Conservation (phyloP, 805 yeast genomes). For the Tanozyma kutaoensis region DNA sequence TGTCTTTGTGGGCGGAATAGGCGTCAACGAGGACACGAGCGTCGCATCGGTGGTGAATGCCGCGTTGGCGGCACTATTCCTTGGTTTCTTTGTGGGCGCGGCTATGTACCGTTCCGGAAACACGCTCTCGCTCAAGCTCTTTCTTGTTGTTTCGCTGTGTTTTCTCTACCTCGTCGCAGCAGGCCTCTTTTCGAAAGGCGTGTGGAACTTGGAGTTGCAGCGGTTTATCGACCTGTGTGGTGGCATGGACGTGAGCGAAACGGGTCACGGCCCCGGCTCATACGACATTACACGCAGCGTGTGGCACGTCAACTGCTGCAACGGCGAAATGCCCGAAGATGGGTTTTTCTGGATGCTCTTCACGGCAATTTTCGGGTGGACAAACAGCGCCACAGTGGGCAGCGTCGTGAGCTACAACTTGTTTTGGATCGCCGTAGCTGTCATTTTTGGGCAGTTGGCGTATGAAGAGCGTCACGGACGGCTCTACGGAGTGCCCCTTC, state of each 20-base stretch:
- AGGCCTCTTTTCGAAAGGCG: constrained; percentile 29
- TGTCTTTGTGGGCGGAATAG: constrained; percentile 85
- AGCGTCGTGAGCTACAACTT: constrained; percentile 60
- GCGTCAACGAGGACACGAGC: constrained; percentile 56
- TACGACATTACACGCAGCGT: constrained; percentile 25
- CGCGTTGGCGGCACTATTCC: constrained; percentile 11
- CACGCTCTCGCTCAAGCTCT: constrained; percentile 27
- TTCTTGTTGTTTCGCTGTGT: constrained; percentile 23
- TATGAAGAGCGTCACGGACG: constrained; percentile 46
- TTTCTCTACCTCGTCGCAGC: constrained; percentile 31
- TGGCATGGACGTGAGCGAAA: constrained; percentile 28
- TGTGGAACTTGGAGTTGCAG: constrained; percentile 30
- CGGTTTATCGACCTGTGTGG: constrained; percentile 23
- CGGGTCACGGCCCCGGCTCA: constrained; percentile 33
- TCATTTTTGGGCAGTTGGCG: constrained; percentile 25
- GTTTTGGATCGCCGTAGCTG: constrained; percentile 52
- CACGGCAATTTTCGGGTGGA: constrained; percentile 89
- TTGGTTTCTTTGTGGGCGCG: constrained; percentile 21
- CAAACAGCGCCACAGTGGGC: constrained; percentile 85
- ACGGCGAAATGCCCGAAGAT: constrained; percentile 27
- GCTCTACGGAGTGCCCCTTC: constrained; percentile 25
- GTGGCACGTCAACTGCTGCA: constrained; percentile 36
- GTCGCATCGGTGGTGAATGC: constrained; percentile 20
- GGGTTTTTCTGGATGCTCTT: constrained; percentile 68
- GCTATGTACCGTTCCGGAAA: constrained; percentile 26